Evolutionary conservation across 257 asterid genomes (phyloP).

Genomic region (Solanum pimpinellifolium): DNA sequence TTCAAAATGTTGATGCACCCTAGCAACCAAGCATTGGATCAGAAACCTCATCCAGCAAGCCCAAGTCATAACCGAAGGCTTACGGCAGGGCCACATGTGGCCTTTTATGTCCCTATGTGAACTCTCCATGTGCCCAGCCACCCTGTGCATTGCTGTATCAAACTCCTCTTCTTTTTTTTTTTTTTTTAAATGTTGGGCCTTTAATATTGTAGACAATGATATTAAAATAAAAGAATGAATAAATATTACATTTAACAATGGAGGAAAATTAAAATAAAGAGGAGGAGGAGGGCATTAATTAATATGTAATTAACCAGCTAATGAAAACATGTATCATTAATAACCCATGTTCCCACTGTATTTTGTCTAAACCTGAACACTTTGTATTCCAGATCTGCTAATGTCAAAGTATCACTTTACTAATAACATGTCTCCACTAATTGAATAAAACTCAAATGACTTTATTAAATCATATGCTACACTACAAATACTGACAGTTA

Average conservation of each 20-base stretch:
- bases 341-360: neutral
- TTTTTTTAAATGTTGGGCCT: neutral
- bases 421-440: neutral
- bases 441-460: neutral
- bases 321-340: neutral
- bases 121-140: conserved; percentile 7
- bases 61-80: neutral
- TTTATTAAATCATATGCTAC: neutral
- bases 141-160: conserved; percentile 6
- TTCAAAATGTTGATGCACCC: neutral
- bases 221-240: neutral
- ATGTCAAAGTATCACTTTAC: neutral
- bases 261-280: neutral
- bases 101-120: neutral
- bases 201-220: neutral
- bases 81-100: conserved; percentile 2
- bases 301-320: neutral
- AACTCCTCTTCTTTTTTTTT: neutral
- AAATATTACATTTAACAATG: neutral
- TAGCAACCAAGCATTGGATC: conserved; percentile 1
- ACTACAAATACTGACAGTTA: neutral
- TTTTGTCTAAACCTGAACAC: neutral
- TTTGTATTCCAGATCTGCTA: neutral
- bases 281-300: neutral
- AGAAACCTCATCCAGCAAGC: neutral